phyloP scores from a whole-genome alignment of 2,329 filamentous ascomycete genomes.

The Ascomycota sp. region DNA sequence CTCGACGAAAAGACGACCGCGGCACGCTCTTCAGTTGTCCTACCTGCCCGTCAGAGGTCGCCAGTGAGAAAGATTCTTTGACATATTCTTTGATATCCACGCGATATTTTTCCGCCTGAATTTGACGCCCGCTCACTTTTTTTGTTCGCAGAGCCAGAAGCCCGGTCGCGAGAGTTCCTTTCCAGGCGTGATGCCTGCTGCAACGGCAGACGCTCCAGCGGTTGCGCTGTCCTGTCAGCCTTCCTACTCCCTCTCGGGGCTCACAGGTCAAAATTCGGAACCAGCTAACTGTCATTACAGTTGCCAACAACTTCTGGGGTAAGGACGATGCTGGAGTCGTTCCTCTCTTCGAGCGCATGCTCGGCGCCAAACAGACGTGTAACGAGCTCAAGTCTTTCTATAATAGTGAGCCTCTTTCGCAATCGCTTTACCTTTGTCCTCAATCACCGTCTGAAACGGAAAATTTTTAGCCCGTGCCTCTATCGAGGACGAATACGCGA shows the following conservation, averaged over 20 bases:
- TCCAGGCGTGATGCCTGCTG: slow-evolving; percentile 33
- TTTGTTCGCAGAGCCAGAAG: too few species aligned
- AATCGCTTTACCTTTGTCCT: not conserved
- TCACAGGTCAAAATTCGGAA: too few species aligned
- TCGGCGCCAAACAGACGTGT: slow-evolving; percentile 78
- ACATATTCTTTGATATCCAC: too few species aligned
- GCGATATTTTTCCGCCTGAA: too few species aligned
- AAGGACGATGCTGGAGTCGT: slow-evolving; percentile 93
- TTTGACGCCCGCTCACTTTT: too few species aligned
- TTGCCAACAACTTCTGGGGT: slow-evolving; percentile 99
- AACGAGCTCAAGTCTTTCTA: slow-evolving; percentile 92
- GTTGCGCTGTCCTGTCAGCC: slow-evolving; percentile 47
- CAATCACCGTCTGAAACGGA: not conserved
- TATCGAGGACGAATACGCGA: slow-evolving; percentile 90
- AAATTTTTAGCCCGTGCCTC: slow-evolving; percentile 50
- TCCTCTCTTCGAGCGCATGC: slow-evolving; percentile 85
- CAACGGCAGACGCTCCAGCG: slow-evolving; percentile 38
- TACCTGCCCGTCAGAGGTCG: too few species aligned
- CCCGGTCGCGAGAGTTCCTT: not conserved
- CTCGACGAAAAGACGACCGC: not conserved
- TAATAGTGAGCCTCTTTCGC: slow-evolving; percentile 31
- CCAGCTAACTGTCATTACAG: slow-evolving; percentile 20
- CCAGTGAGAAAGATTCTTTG: too few species aligned
- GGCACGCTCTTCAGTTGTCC: not conserved
- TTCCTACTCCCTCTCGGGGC: not conserved